Evolutionary conservation across 2,329 filamentous ascomycete genomes (phyloP), one percentile per base, ranked within the genome.

Genomic region (Bertia moriformis): DNA sequence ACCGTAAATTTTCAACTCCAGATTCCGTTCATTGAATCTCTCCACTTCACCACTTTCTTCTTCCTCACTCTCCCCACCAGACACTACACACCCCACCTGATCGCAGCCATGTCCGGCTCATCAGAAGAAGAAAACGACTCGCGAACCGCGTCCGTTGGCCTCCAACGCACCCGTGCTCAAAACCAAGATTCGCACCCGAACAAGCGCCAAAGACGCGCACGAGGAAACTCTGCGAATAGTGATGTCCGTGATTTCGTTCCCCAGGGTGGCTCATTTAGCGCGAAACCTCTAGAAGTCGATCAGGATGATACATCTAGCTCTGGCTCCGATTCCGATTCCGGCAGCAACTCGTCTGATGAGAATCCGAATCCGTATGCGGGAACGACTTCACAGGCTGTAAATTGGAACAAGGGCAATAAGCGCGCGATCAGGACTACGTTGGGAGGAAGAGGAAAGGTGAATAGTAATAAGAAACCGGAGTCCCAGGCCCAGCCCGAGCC

Each of bases 111-210:
- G 32, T 7, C 32, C 32, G 32, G 15, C 12, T 35, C 32, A 7
- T 10, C 10, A 7, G 51, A 56, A 37, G 58, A 45, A 10, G 32
- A 29, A 29, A 29, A 35, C 41, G 52, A 66, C 43, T 66, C 63
- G 14, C 55, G 63, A 29, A 66, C 59, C 38, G 61, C 59, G 27
- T 55, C 58, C 2, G 48, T 66, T 17, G 59, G 59, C 19, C 43
- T 46, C 22, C 54, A 53, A 47, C 59, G 58, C 15, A 40, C 44
- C 35, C 51, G 49, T 35, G 7, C 15, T 13, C 7, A 17, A 7
- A 15, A 35, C 32, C 10, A 7, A 7, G 32, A 35, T 17, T 7
- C 10, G 7, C 12, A 17, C 32, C 32, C 32, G 10, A 35, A 10
- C 7, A 35, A 35, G 15, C 12, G 32, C 10, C 32, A 17, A 35